These are phyloP conservation scores for Pelargonium exstipulatum DNA, from an alignment of 441 rosid genomes.

Conservation along the genomic window DNA sequence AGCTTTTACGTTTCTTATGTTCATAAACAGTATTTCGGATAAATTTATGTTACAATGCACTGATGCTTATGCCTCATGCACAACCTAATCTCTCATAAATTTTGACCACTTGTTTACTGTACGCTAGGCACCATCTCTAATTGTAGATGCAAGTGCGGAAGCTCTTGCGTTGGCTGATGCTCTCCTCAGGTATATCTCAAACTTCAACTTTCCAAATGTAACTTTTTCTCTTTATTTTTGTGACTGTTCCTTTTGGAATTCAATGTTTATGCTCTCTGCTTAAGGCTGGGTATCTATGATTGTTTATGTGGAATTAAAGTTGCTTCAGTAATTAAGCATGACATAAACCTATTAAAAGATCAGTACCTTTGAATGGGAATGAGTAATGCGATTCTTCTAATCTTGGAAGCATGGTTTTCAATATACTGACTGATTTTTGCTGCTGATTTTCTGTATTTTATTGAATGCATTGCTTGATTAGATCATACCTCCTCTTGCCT, in stretches of 20 bases:
- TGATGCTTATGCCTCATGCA: conserved; percentile 21
- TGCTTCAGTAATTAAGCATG: neutral
- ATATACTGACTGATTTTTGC: neutral
- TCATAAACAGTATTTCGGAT: neutral
- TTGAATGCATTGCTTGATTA: conserved; percentile 4
- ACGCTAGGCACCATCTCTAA: conserved; percentile 74
- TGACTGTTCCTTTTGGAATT: neutral
- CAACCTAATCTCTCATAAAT: conserved; percentile 15
- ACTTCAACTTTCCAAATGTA: conserved; percentile 13
- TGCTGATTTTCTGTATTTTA: conserved; percentile 2
- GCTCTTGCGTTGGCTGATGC: conserved; percentile 76
- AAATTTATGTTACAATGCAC: neutral
- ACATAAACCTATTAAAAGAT: too few relatives aligned
- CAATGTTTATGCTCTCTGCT: neutral
- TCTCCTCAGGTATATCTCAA: conserved; percentile 55
- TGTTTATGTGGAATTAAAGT: neutral
- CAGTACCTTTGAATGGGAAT: too few relatives aligned
- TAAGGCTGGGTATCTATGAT: too few relatives aligned
- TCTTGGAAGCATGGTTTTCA: too few relatives aligned
- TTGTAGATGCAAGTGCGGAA: conserved; percentile 80
- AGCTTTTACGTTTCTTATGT: neutral
- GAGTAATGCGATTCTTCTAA: too few relatives aligned
- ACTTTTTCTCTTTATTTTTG: neutral
- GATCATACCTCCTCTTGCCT: conserved; percentile 1
- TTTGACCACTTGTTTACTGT: conserved; percentile 21